Percentiles rank a stretch among this genome's conserved stretches.
These are phyloP conservation scores for Tremella fuciformis DNA, from an alignment of 768 basidiomycete species.

Conservation along the genomic window DNA sequence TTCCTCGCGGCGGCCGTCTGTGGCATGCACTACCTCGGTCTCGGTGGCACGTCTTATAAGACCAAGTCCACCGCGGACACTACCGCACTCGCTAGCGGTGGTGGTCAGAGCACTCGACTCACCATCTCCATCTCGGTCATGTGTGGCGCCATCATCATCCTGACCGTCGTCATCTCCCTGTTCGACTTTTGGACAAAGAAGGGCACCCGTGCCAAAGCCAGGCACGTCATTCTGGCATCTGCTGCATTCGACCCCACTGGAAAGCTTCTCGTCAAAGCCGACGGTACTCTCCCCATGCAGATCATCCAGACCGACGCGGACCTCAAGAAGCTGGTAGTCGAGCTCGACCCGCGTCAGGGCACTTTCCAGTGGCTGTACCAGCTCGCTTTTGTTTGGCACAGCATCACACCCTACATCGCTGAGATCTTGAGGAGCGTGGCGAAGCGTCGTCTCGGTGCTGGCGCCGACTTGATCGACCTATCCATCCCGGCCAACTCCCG, in stretches of 20 bases:
- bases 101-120: slow-evolving; percentile 38
- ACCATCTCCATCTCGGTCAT: slow-evolving; percentile 52
- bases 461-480: neutral
- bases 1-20: slow-evolving; percentile 49
- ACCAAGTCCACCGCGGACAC: slow-evolving; percentile 24
- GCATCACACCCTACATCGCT: slow-evolving; percentile 38
- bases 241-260: slow-evolving; percentile 51
- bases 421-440: slow-evolving; percentile 1
- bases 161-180: slow-evolving; percentile 43
- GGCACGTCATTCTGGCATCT: slow-evolving; percentile 50
- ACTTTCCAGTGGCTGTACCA: slow-evolving; percentile 53
- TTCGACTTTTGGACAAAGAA: slow-evolving; percentile 35
- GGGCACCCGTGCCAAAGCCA: slow-evolving; percentile 36
- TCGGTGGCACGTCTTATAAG: slow-evolving; percentile 49
- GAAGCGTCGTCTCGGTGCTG: slow-evolving; percentile 4
- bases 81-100: slow-evolving; percentile 24
- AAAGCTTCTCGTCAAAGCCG: slow-evolving; percentile 49
- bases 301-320: slow-evolving; percentile 51
- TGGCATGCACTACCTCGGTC: slow-evolving; percentile 53
- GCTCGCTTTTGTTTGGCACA: slow-evolving; percentile 51
- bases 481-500: slow-evolving; percentile 1
- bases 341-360: slow-evolving; percentile 50
- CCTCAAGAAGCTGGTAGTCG: slow-evolving; percentile 41
- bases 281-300: slow-evolving; percentile 52
- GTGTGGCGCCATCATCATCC: slow-evolving; percentile 48